Percentiles rank a stretch among this genome's conserved stretches.
Evolutionary conservation across 2,329 filamentous ascomycete genomes (phyloP).

Genomic region (Curvularia sp.): DNA sequence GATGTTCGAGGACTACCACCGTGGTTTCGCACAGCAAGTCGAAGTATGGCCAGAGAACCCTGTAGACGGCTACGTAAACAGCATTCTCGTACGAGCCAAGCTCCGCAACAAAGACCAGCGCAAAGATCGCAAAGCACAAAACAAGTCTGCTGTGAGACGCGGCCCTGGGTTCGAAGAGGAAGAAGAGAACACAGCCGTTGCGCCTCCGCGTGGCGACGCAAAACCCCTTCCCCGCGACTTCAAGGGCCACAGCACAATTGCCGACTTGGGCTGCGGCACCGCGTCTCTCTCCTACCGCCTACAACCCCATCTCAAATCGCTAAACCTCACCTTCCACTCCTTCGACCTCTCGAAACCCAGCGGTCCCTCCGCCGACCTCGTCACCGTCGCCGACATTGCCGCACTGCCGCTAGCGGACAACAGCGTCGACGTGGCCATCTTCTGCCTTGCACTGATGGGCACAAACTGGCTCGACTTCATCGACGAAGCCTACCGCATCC

Average conservation of each 20-base stretch:
- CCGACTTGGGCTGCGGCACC: slow-evolving; percentile 93
- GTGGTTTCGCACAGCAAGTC: slow-evolving; percentile 94
- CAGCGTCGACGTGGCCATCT: slow-evolving; percentile 84
- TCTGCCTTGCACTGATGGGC: slow-evolving; percentile 97
- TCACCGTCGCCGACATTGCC: slow-evolving; percentile 89
- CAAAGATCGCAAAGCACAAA: slow-evolving; percentile 52
- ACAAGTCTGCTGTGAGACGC: slow-evolving; percentile 35
- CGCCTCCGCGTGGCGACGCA: slow-evolving; percentile 25
- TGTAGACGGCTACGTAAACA: slow-evolving; percentile 81
- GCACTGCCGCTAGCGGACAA: slow-evolving; percentile 77
- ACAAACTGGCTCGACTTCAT: slow-evolving; percentile 98
- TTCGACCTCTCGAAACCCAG: slow-evolving; percentile 85
- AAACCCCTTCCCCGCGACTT: slow-evolving; percentile 73
- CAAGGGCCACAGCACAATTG: slow-evolving; percentile 74
- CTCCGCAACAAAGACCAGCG: slow-evolving; percentile 50
- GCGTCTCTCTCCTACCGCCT: slow-evolving; percentile 78
- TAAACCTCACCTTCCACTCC: slow-evolving; percentile 78
- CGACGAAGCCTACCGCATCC: slow-evolving; percentile 90
- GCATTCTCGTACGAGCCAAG: slow-evolving; percentile 72
- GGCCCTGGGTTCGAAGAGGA: slow-evolving; percentile 19
- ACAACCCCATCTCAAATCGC: slow-evolving; percentile 66
- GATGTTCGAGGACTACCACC: slow-evolving; percentile 96
- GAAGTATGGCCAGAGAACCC: slow-evolving; percentile 97
- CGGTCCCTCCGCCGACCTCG: slow-evolving; percentile 72
- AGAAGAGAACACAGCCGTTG: slow-evolving; percentile 15